phyloP scores from a whole-genome alignment of 2,329 filamentous ascomycete genomes.

The Neofusicoccum cordaticola region DNA sequence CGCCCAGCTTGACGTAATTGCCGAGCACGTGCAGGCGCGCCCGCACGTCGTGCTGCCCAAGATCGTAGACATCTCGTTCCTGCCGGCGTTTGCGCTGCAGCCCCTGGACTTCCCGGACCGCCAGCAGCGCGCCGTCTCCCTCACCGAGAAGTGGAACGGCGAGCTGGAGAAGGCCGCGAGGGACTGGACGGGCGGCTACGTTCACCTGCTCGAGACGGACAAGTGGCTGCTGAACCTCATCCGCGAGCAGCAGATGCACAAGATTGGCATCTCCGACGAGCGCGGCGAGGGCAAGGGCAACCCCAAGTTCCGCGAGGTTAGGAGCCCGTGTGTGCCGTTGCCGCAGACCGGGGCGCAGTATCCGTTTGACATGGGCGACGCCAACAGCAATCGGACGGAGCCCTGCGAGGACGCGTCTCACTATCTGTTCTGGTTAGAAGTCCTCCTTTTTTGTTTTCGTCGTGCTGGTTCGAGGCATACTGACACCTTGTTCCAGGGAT shows the following conservation, averaged over 20 bases:
- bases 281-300: slow-evolving; percentile 30
- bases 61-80: slow-evolving; percentile 35
- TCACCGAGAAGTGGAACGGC: slow-evolving; percentile 37
- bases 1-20: slow-evolving; percentile 32
- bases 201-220: slow-evolving; percentile 34
- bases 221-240: slow-evolving; percentile 34
- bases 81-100: slow-evolving; percentile 31
- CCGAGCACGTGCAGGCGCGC: slow-evolving; percentile 25
- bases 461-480: slow-evolving; percentile 6
- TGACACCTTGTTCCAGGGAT: slow-evolving; percentile 28
- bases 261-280: slow-evolving; percentile 31
- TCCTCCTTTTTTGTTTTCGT: background rate
- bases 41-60: slow-evolving; percentile 31
- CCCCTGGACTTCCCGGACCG: slow-evolving; percentile 28
- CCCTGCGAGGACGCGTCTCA: slow-evolving; percentile 31
- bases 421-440: slow-evolving; percentile 37
- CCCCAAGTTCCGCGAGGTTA: slow-evolving; percentile 33
- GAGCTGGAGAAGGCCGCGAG: slow-evolving; percentile 29
- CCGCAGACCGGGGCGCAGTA: slow-evolving; percentile 18
- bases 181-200: slow-evolving; percentile 30
- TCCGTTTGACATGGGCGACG: slow-evolving; percentile 15
- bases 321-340: slow-evolving; percentile 31
- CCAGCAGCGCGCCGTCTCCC: slow-evolving; percentile 33
- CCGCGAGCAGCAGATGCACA: slow-evolving; percentile 32
- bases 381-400: slow-evolving; percentile 16